phyloP scores from a whole-genome alignment of 768 basidiomycete species.

The Tylopilus intermedius region DNA sequence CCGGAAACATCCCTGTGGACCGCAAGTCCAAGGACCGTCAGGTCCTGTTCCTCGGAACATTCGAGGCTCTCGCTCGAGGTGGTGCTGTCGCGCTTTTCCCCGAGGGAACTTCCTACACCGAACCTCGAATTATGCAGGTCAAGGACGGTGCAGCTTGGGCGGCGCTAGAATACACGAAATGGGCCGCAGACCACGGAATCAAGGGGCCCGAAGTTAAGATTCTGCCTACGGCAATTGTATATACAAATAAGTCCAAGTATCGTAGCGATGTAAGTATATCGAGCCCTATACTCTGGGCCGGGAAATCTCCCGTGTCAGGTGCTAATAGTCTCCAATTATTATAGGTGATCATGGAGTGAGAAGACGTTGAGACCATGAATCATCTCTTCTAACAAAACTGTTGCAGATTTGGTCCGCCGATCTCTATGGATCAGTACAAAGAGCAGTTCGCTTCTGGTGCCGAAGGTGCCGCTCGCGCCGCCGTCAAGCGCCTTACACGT shows the following conservation, averaged over 20 bases:
- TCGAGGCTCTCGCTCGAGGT: slow-evolving; percentile 76
- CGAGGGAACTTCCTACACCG: slow-evolving; percentile 90
- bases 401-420: slow-evolving; percentile 75
- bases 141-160: slow-evolving; percentile 96
- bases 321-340: slow-evolving; percentile 15
- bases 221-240: slow-evolving; percentile 84
- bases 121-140: slow-evolving; percentile 87
- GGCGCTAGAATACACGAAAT: slow-evolving; percentile 86
- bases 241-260: slow-evolving; percentile 95
- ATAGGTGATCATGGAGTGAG: slow-evolving; percentile 73
- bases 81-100: slow-evolving; percentile 90
- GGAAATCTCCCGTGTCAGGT: not conserved
- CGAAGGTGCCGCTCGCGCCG: slow-evolving; percentile 66
- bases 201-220: slow-evolving; percentile 48
- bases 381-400: slow-evolving; percentile 9
- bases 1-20: slow-evolving; percentile 98
- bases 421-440: slow-evolving; percentile 67
- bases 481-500: slow-evolving; percentile 83
- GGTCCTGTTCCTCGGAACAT: slow-evolving; percentile 81
- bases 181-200: slow-evolving; percentile 56
- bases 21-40: slow-evolving; percentile 91
- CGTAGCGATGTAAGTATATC: slow-evolving; percentile 69
- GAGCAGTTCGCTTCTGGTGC: slow-evolving; percentile 68
- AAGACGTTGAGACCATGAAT: slow-evolving; percentile 8
- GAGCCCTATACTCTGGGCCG: slow-evolving; percentile 19